phyloP scores from a whole-genome alignment of 176 grass and related monocot genomes.

The Juncus effusus region DNA sequence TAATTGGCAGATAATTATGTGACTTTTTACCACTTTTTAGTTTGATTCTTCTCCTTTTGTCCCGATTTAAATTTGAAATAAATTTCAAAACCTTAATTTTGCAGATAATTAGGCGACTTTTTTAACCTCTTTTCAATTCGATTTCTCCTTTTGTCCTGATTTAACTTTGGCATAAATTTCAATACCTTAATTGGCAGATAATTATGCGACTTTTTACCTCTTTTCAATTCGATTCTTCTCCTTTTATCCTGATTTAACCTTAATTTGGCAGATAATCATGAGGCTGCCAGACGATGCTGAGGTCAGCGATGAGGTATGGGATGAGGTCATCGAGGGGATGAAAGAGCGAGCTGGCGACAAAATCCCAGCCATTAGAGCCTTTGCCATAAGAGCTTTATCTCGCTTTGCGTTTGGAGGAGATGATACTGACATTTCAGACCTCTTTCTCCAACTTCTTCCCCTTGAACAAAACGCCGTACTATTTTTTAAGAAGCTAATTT shows the following conservation, averaged over 20 bases:
- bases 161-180: too few relatives aligned
- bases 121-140: background rate
- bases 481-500: background rate
- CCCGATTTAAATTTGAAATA: background rate
- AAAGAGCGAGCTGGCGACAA: conserved; percentile 65
- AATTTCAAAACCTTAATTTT: background rate
- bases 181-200: too few relatives aligned
- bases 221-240: background rate
- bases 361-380: conserved; percentile 58
- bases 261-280: conserved; percentile 60
- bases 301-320: conserved; percentile 76
- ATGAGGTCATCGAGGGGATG: conserved; percentile 81
- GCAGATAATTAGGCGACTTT: background rate
- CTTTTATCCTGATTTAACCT: background rate
- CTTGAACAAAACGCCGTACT: conserved; percentile 78
- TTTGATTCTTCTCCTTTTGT: background rate
- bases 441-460: conserved; percentile 60
- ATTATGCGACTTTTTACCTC: background rate
- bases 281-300: conserved; percentile 70
- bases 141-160: background rate
- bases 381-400: conserved; percentile 58
- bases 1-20: background rate
- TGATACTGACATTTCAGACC: conserved; percentile 54
- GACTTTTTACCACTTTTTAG: background rate
- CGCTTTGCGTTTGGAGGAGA: conserved; percentile 66